A percentile compares a stretch with the other conserved stretches of the same genome.
phyloP scores from a whole-genome alignment of 2,329 filamentous ascomycete species.

The Phaeoacremonium minimum region DNA sequence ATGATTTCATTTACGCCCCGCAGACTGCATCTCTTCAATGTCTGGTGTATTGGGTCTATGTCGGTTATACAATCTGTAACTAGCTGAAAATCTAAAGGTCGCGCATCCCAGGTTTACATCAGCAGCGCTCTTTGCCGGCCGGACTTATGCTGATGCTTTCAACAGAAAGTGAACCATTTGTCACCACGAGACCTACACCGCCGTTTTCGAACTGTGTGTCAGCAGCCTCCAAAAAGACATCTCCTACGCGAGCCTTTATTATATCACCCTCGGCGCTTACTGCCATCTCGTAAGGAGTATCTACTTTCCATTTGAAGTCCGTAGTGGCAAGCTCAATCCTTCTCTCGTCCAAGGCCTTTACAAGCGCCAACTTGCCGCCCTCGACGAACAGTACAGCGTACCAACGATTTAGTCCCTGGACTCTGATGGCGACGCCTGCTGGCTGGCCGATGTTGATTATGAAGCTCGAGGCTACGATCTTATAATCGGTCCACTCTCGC shows the following conservation, averaged over 20 bases:
- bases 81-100: too few relatives aligned
- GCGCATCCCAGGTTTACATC: too few relatives aligned
- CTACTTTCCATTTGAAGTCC: constrained; percentile 13
- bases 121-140: too few relatives aligned
- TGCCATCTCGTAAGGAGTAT: constrained; percentile 11
- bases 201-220: constrained; percentile 14
- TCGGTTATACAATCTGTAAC: too few relatives aligned
- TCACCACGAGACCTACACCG: constrained; percentile 14
- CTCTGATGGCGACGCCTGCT: constrained; percentile 18
- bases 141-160: constrained; percentile 11
- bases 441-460: constrained; percentile 16
- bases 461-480: constrained; percentile 12
- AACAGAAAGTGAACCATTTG: constrained; percentile 13
- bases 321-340: constrained; percentile 9
- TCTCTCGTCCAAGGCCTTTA: constrained; percentile 16
- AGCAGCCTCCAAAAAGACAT: constrained; percentile 6
- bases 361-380: constrained; percentile 9
- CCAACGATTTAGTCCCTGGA: constrained; percentile 23
- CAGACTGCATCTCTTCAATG: too few relatives aligned
- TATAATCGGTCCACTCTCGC: constrained; percentile 24
- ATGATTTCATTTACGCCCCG: too few relatives aligned
- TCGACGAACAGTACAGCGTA: constrained; percentile 18
- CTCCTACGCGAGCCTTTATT: constrained; percentile 4
- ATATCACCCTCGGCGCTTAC: constrained; percentile 5
- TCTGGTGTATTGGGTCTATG: too few relatives aligned